Evolutionary conservation across 257 asterid genomes (phyloP), one percentile per base, ranked within the genome.

Genomic region (Fraxinus excelsior): DNA sequence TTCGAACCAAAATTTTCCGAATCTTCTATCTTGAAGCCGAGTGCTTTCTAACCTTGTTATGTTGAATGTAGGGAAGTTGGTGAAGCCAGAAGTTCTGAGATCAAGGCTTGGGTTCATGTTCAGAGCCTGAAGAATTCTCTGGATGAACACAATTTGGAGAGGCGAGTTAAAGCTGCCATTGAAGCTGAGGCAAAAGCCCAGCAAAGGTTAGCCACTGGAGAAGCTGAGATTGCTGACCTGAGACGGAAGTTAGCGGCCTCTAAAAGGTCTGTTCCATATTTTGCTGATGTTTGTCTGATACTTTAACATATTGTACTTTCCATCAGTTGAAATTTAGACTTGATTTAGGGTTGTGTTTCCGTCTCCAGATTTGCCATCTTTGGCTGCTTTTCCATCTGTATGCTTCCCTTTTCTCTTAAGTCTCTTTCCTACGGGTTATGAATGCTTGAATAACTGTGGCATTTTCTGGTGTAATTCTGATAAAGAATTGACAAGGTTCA

Each of bases 151-250:
- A 90, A 88, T 79, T 82, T 96, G 90, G 99, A 93, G 89, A 75
- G 83, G 84, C 91, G 93, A 79, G 99, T 96, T 70, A 96, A 96
- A 86, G 89, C 80, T 77, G 97, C 98, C 13, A 96, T 93, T 85
- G 99, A 91, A 91, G 99, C 92, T 11, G 99, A 96, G 88, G 94
- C 98, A 69, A 81, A 83, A 77, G 84, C 97, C 72, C 98, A 96
- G 86, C 99, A 96, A 85, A 87, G 88, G 83, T 85, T 96, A 83
- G 98, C 96, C 76, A 96, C 98, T 79, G 80, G 97, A 5, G 99
- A 96, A 79, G 95, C 99, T 79, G 90, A 89, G 88, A 91, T 96
- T 80, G 97, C 97, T 73, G 96, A 96, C 74, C 88, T 91, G 82
- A 89, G 99, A 83, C 92, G 85, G 89, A 93, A 84, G 83, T 84